These are phyloP conservation scores for Daucus carota DNA, from an alignment of 129 eudicot species.

Conservation along the genomic window DNA sequence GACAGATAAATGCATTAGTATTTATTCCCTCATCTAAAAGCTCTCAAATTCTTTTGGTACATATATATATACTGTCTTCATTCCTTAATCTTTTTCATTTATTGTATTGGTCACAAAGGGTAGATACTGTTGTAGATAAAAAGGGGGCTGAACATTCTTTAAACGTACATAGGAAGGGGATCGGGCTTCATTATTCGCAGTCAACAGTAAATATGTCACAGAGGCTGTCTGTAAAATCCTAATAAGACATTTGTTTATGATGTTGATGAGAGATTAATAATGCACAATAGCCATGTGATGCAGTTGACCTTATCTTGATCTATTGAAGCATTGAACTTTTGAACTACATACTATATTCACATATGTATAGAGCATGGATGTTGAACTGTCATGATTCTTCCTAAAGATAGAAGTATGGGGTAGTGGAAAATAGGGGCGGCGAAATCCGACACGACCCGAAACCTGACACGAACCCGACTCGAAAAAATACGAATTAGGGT, in stretches of 20 bases:
- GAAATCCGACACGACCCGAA: too few species aligned
- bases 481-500: too few species aligned
- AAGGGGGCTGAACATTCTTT: conserved; percentile 30
- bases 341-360: not conserved
- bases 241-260: conserved; percentile 22
- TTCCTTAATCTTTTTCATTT: conserved; percentile 1
- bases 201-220: conserved; percentile 14
- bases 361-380: not conserved
- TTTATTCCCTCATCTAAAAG: conserved; percentile 6
- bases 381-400: not conserved
- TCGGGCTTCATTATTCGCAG: conserved; percentile 41
- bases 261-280: conserved; percentile 24
- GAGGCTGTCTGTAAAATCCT: conserved; percentile 3
- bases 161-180: conserved; percentile 27
- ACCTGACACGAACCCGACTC: too few species aligned
- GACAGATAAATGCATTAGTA: not conserved
- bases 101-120: conserved; percentile 2
- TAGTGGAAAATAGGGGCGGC: too few species aligned
- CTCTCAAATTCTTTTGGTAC: not conserved
- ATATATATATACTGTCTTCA: conserved; percentile 11
- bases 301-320: not conserved
- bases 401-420: not conserved
- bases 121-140: conserved; percentile 21
- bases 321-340: not conserved
- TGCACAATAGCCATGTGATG: conserved; percentile 6